phyloP scores from a whole-genome alignment of 2,329 filamentous ascomycete species.

The Periconia sp. region DNA sequence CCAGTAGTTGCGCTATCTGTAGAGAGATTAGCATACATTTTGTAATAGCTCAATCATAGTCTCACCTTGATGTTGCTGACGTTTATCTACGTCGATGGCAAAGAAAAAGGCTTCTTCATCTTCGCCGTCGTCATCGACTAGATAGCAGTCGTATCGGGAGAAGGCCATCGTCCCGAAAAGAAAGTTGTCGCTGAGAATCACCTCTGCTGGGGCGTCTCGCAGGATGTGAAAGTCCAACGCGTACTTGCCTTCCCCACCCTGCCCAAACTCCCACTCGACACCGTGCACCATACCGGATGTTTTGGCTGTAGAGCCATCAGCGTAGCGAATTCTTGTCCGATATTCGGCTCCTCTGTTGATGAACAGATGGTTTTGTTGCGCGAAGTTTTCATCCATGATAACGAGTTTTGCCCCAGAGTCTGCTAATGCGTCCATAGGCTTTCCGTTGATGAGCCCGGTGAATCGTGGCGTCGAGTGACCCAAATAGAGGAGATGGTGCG shows the following conservation, averaged over 20 bases:
- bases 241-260: slow-evolving; percentile 1
- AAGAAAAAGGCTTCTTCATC: slow-evolving; percentile 5
- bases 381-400: no score
- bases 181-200: slow-evolving; percentile 10
- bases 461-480: no score
- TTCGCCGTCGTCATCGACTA: slow-evolving; percentile 4
- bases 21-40: no score
- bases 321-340: slow-evolving; percentile 3
- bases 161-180: slow-evolving; percentile 9
- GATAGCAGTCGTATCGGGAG: slow-evolving; percentile 6
- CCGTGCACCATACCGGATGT: slow-evolving; percentile 14
- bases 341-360: no score
- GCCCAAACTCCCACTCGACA: slow-evolving; percentile 16
- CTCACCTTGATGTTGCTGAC: not conserved
- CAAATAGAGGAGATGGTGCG: no score
- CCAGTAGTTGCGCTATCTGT: no score
- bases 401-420: no score
- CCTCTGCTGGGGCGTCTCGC: slow-evolving; percentile 6
- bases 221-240: slow-evolving; percentile 10
- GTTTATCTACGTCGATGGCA: slow-evolving; percentile 2
- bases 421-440: no score
- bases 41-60: no score
- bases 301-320: slow-evolving; percentile 9
- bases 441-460: no score
- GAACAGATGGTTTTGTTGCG: no score